These are phyloP conservation scores for Quercus rubra DNA, from an alignment of 306 rosid species.

Conservation along the genomic window DNA sequence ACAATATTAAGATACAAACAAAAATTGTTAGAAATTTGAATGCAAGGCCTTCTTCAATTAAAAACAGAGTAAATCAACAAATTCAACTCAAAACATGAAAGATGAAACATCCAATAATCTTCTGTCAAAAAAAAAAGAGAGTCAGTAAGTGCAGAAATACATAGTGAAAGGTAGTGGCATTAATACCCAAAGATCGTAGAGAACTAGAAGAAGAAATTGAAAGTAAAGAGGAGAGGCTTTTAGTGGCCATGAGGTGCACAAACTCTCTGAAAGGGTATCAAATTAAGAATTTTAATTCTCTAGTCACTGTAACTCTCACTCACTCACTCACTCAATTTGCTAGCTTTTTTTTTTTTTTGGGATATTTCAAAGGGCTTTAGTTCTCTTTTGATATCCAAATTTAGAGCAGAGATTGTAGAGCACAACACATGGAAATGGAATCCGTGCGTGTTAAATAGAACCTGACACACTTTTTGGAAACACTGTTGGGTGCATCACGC, in stretches of 20 bases:
- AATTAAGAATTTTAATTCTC: background rate
- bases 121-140: background rate
- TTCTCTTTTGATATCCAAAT: background rate
- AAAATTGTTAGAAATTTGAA: background rate
- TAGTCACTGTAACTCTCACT: background rate
- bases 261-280: background rate
- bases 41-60: too few relatives aligned
- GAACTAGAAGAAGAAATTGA: constrained; percentile 9
- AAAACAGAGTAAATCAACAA: background rate
- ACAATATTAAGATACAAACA: background rate
- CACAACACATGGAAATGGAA: background rate
- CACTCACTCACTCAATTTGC: background rate
- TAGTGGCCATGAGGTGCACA: constrained; percentile 26
- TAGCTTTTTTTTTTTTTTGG: too few relatives aligned
- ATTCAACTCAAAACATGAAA: background rate
- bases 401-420: background rate
- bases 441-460: background rate
- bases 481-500: too few relatives aligned
- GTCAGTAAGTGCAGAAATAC: background rate
- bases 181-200: constrained; percentile 30
- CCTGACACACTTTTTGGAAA: background rate
- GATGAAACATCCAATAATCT: background rate
- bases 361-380: background rate
- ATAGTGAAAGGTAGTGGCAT: background rate
- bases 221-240: constrained; percentile 21